These are phyloP conservation scores for Melaleuca alternifolia DNA, from an alignment of 345 rosid genomes.

Conservation along the genomic window DNA sequence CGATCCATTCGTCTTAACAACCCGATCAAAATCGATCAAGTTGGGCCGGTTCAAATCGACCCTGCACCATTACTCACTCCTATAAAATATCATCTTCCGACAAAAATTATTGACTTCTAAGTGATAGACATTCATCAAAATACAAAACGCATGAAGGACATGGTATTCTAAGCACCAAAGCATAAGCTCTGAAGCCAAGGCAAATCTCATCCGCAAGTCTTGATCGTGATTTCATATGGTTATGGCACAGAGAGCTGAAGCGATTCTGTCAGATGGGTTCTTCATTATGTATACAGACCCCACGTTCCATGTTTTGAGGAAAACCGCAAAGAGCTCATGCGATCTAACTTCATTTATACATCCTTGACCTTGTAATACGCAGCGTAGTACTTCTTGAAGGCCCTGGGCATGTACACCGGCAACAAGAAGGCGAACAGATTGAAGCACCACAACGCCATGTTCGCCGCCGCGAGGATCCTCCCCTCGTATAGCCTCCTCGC, in stretches of 20 bases:
- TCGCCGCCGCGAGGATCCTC: constrained; percentile 51
- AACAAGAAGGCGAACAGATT: constrained; percentile 76
- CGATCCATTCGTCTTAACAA: too few relatives aligned
- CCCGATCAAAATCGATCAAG: too few relatives aligned
- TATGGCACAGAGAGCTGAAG: neutral
- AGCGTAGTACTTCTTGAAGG: constrained; percentile 53
- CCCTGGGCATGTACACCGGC: constrained; percentile 74
- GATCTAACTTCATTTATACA: neutral
- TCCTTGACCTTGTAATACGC: neutral
- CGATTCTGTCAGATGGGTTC: neutral
- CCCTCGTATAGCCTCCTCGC: constrained; percentile 39
- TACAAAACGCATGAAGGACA: neutral
- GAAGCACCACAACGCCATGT: constrained; percentile 71
- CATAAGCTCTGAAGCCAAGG: neutral
- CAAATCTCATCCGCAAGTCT: neutral
- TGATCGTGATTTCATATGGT: neutral
- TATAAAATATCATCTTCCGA: neutral
- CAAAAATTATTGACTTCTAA: neutral
- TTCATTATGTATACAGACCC: neutral
- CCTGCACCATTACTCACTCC: too few relatives aligned
- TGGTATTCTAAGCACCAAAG: neutral
- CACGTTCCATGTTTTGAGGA: neutral
- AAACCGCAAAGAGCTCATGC: neutral
- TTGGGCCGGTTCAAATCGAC: too few relatives aligned
- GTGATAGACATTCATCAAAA: neutral